Evolutionary conservation across 2,329 filamentous ascomycete species (phyloP), one percentile per base, ranked within the genome.

Genomic region (Eutypella sp.): DNA sequence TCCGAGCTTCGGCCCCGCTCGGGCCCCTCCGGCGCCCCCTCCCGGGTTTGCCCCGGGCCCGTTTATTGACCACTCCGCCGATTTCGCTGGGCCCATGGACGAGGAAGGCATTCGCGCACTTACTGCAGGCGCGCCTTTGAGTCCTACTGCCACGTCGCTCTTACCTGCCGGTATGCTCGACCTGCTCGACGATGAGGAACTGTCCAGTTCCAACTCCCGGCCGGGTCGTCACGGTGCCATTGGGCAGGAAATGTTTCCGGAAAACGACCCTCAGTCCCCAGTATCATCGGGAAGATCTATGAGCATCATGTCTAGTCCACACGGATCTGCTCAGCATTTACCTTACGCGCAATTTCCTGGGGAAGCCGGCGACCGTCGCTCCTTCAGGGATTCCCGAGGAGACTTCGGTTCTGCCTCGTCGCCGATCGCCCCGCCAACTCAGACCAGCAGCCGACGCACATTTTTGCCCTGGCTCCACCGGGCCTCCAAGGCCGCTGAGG

Each of bases 111-210:
- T 84, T 4, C 79, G 79, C 47, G 73, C 73, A 16, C 62, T 85
- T 29, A 81, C 76, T 3, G 77, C 74, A 16, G 82, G 79, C 23
- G 87, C 85, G 2, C 85, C 85, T 1, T 78, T 92, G 62, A 91
- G 86, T 56, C 88, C 88, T 2, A 86, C 85, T 4, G 88, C 87
- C 2, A 82, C 85, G 23, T 78, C 84, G 15, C 71, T 92, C 3
- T 68, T 95, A 15, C 88, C 88, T 1, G 86, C 87, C 5, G 72
- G 70, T n/a, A 76, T 78, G 48, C 70, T 79, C 50, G 81, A 87
- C 53, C 47, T 62, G 29, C 70, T 83, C 38, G 82, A 84, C 40
- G 74, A 83, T 37, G 34, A 37, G 33, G 82, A 84, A 15, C 69
- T 73, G n/a, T 70, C 67, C 9, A 75, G 71, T 55, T 70, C 71